phyloP scores from a whole-genome alignment of 2,329 filamentous ascomycete genomes.

The Ophiocordyceps robertsii region DNA sequence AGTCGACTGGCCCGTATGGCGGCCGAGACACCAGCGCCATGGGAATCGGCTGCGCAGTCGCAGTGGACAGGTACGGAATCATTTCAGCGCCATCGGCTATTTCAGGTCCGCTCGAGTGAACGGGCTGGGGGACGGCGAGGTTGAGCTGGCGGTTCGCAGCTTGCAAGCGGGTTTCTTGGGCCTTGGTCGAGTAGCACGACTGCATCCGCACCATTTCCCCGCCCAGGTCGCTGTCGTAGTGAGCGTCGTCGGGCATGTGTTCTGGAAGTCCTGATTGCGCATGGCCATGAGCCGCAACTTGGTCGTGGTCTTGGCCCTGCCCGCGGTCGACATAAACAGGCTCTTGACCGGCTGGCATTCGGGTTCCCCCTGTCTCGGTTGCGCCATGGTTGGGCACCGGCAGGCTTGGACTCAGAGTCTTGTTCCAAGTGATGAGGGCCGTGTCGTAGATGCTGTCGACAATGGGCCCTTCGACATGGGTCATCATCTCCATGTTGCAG shows the following conservation, averaged over 20 bases:
- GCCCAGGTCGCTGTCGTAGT: background rate
- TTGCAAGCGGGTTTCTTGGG: background rate
- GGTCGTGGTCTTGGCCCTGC: background rate
- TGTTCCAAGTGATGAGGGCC: conserved; percentile 59
- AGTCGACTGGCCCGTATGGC: conserved; percentile 51
- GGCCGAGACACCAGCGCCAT: conserved; percentile 60
- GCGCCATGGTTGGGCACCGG: conserved; percentile 1
- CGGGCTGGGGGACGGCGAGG: conserved; percentile 32
- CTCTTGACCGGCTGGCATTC: background rate
- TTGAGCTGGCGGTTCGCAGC: background rate
- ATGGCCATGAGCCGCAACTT: background rate
- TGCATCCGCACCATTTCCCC: background rate
- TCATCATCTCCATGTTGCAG: conserved; percentile 72
- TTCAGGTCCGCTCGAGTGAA: conserved; percentile 39
- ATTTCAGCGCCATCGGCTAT: conserved; percentile 39
- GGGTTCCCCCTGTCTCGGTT: no score
- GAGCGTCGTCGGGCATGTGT: background rate
- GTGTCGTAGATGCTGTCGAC: conserved; percentile 67
- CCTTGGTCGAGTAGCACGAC: background rate
- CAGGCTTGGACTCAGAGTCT: conserved; percentile 24
- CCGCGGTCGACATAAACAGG: background rate
- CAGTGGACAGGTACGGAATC: conserved; percentile 45
- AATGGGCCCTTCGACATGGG: conserved; percentile 61
- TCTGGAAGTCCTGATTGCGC: background rate
- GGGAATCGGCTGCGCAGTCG: conserved; percentile 40